Evolutionary conservation across 2,329 filamentous ascomycete species (phyloP), one percentile per base, ranked within the genome.

Genomic region (Fusarium hostae): DNA sequence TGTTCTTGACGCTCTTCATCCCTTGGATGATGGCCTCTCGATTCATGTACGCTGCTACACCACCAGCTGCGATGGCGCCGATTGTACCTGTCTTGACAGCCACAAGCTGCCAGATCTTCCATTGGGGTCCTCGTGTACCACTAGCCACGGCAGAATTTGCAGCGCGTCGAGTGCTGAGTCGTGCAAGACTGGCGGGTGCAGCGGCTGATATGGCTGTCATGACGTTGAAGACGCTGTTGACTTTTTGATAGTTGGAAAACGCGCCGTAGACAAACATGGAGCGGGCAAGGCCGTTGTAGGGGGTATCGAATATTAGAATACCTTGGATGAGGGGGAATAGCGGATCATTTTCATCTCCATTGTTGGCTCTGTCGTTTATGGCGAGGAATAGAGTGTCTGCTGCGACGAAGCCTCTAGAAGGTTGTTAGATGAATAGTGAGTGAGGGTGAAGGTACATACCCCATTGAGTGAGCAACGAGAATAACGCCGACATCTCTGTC

Each of bases 291-390:
- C 91, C 91, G 62, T 94, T 90, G 80, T 91, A 97, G 0, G 94
- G 94, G 0, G 94, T 97, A 80, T 97, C 94, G 75, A 96, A 96
- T 15, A 93, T 89, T 37, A 97, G 85, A 26, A 97, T 86, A 56
- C 92, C 94, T 76, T 93, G 91, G 66, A 97, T 91, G 60, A 93
- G 88, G 1, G 94, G 94, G 79, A 97, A 97, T 80, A 94, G 89
- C 55, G 90, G 86, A 4, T 74, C 64, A 3, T 73, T 71, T 12
- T 80, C 75, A 4, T 72, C 69, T 30, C 78, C 63, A 20, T 79
- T 77, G 39, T 72, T 77, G 0, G 87, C 85, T 66, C 89, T 85
- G 72, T 93, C 93, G 66, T 90, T 87, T 43, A 93, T 78, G 43
- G 94, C 86, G 32, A 91, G 87, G 72, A 96, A 88, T n/a, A 96